phyloP scores from a whole-genome alignment of 2,329 filamentous ascomycete species.

The Sclerotinia subarctica region DNA sequence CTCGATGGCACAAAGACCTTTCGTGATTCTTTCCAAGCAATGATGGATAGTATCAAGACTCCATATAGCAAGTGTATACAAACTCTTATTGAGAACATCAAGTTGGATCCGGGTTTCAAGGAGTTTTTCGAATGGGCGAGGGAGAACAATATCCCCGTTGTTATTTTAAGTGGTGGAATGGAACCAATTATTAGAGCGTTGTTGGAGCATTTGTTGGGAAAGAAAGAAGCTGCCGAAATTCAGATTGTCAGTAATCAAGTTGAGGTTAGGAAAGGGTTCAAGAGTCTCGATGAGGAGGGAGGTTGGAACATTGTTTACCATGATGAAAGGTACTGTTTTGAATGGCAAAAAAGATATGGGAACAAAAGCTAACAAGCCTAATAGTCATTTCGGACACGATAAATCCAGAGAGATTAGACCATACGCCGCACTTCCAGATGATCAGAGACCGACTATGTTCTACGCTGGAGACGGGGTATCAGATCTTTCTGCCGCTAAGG shows the following conservation, averaged over 20 bases:
- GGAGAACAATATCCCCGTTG: slow-evolving; percentile 81
- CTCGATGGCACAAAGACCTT: slow-evolving; percentile 70
- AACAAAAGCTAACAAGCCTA: neutral
- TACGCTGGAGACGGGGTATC: slow-evolving; percentile 95
- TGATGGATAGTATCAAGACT: slow-evolving; percentile 82
- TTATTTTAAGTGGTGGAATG: slow-evolving; percentile 92
- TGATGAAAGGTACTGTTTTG: slow-evolving; percentile 65
- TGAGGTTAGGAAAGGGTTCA: slow-evolving; percentile 55
- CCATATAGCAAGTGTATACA: slow-evolving; percentile 81
- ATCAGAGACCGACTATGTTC: slow-evolving; percentile 75
- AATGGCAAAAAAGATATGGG: neutral
- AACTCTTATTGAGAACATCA: slow-evolving; percentile 75
- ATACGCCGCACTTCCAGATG: slow-evolving; percentile 69
- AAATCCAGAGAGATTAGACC: slow-evolving; percentile 89
- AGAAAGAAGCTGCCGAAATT: slow-evolving; percentile 67
- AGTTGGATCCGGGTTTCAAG: slow-evolving; percentile 82
- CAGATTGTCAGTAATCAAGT: slow-evolving; percentile 91
- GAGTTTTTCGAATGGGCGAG: slow-evolving; percentile 83
- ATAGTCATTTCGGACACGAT: slow-evolving; percentile 79
- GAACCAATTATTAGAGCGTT: slow-evolving; percentile 83
- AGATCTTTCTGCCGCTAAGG: slow-evolving; percentile 84
- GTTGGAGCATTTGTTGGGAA: slow-evolving; percentile 75
- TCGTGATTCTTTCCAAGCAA: slow-evolving; percentile 81
- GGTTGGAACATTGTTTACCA: slow-evolving; percentile 89
- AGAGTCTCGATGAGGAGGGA: slow-evolving; percentile 71